These are phyloP conservation scores for Clonostachys sp. DNA, from an alignment of 2,329 filamentous ascomycete species.

Conservation along the genomic window DNA sequence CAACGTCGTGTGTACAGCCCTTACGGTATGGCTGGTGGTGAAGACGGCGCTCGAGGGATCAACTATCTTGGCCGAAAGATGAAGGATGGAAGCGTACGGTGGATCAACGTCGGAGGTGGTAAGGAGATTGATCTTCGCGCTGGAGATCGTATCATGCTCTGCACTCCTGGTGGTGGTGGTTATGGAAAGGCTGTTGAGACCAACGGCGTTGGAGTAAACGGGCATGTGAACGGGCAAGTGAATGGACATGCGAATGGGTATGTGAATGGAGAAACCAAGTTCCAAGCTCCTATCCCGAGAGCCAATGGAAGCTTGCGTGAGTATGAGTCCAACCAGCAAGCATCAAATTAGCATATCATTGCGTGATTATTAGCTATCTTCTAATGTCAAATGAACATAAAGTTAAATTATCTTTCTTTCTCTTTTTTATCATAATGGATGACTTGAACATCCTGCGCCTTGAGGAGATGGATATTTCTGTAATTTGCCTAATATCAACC, in stretches of 20 bases:
- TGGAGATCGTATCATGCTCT: conserved; percentile 7
- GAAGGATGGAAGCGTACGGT: conserved; percentile 59
- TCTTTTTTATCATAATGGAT: too few relatives aligned
- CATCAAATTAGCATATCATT: neutral
- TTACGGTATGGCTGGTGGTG: conserved; percentile 66
- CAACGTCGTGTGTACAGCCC: conserved; percentile 71
- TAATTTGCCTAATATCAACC: too few relatives aligned
- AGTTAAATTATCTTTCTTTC: too few relatives aligned
- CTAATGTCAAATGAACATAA: too few relatives aligned
- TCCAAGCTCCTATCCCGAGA: neutral
- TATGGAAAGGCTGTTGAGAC: neutral
- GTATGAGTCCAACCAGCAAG: neutral
- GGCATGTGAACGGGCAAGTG: neutral
- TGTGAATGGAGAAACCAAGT: neutral
- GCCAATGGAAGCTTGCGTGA: neutral
- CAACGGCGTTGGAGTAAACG: neutral
- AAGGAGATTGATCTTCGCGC: conserved; percentile 6
- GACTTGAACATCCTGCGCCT: too few relatives aligned
- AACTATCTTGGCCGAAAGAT: neutral
- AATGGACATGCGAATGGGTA: neutral
- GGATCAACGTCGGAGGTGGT: conserved; percentile 16
- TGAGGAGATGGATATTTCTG: too few relatives aligned
- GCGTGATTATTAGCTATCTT: too few relatives aligned
- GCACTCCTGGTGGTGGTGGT: conserved; percentile 9
- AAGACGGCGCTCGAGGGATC: conserved; percentile 56